Conservation (phyloP, 805 yeast genomes). For the Yarrowia keelungensis region DNA sequence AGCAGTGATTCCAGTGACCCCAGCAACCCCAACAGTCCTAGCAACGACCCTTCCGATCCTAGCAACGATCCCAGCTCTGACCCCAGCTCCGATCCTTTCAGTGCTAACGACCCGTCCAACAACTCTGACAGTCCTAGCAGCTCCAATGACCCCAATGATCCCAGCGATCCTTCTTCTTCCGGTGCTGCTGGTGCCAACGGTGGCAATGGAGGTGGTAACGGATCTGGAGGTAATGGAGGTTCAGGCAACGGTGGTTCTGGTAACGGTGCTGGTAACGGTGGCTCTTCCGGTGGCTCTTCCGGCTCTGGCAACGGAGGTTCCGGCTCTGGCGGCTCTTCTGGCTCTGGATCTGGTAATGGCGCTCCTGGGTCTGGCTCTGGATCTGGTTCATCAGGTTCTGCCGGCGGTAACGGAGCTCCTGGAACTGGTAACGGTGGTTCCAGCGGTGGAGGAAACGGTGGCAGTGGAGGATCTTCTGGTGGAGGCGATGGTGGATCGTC, state of each 20-base stretch:
- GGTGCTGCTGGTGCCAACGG: constrained; percentile 17
- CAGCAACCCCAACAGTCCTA: neutral
- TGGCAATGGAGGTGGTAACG: constrained; percentile 11
- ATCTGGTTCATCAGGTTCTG: neutral
- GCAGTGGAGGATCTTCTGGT: constrained; percentile 3
- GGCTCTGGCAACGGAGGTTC: constrained; percentile 1
- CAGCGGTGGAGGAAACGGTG: neutral
- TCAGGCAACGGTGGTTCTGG: neutral
- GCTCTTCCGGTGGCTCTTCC: neutral
- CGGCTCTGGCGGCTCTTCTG: neutral
- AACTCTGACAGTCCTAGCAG: neutral
- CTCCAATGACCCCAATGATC: neutral
- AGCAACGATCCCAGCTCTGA: neutral
- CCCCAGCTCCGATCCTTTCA: constrained; percentile 1
- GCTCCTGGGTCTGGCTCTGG: constrained; percentile 19
- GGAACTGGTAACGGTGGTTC: constrained; percentile 8
- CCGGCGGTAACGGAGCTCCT: neutral
- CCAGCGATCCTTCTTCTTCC: constrained; percentile 9
- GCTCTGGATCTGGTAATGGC: neutral
- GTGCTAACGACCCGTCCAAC: neutral
- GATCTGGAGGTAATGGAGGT: neutral
- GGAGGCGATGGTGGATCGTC: constrained; percentile 3
- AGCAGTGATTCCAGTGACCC: constrained; percentile 3
- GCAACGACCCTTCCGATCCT: neutral
- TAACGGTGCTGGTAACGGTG: neutral